Conservation (phyloP, 1,284 basidiomycete genomes). For the Boletus mariae region DNA sequence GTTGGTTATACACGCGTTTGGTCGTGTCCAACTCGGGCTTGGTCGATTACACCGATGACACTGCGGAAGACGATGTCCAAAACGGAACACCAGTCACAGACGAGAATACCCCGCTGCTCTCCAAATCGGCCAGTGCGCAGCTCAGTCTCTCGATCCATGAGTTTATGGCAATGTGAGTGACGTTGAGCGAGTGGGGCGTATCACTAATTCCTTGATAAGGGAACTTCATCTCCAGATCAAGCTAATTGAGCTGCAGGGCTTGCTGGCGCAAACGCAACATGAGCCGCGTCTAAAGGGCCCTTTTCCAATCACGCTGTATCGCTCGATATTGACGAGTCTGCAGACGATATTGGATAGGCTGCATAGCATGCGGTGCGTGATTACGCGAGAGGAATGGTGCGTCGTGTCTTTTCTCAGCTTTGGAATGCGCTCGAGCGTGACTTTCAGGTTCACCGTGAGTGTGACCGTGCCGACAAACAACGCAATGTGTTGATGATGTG, state of each 20-base stretch:
- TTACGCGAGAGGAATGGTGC: slow-evolving; percentile 88
- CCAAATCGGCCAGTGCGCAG: slow-evolving; percentile 36
- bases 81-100: slow-evolving; percentile 7
- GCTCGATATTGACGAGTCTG: slow-evolving; percentile 78
- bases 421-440: neutral
- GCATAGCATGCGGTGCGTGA: slow-evolving; percentile 95
- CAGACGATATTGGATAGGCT: slow-evolving; percentile 88
- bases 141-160: slow-evolving; percentile 69
- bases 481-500: neutral
- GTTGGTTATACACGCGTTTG: slow-evolving; percentile 80
- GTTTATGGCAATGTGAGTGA: slow-evolving; percentile 83
- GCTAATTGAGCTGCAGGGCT: slow-evolving; percentile 76
- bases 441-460: slow-evolving; percentile 63
- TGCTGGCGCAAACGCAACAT: slow-evolving; percentile 85
- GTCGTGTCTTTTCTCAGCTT: slow-evolving; percentile 23
- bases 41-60: slow-evolving; percentile 38
- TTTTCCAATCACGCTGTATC: slow-evolving; percentile 81
- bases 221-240: slow-evolving; percentile 92
- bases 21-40: slow-evolving; percentile 73
- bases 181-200: neutral
- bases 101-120: slow-evolving; percentile 39
- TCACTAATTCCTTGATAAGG: slow-evolving; percentile 43
- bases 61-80: slow-evolving; percentile 26
- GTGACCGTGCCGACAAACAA: neutral
- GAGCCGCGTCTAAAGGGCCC: slow-evolving; percentile 95